Evolutionary conservation across 2,329 filamentous ascomycete genomes (phyloP).

Genomic region (Thielaviopsis populi): DNA sequence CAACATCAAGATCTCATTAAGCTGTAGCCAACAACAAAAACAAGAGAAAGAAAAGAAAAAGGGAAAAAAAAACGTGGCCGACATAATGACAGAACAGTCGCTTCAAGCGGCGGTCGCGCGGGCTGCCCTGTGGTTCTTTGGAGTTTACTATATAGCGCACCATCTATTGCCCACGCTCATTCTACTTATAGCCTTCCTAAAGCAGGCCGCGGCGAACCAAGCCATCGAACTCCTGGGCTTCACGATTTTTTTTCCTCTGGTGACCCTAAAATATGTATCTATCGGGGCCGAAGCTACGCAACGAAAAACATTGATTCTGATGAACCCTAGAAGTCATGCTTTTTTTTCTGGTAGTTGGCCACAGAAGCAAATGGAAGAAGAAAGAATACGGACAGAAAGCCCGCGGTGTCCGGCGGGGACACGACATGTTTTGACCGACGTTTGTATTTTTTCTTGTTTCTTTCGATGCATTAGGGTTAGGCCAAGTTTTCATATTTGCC

Average conservation of each 20-base stretch:
- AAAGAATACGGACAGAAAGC: neutral
- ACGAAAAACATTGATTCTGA: neutral
- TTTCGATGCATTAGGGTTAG: too few species aligned
- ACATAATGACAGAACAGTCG: neutral
- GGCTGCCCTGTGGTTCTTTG: neutral
- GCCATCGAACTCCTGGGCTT: neutral
- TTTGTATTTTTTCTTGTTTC: neutral
- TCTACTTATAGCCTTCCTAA: neutral
- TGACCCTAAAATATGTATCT: neutral
- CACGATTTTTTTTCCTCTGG: neutral
- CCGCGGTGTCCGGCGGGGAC: neutral
- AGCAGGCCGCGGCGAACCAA: neutral
- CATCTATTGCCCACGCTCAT: neutral
- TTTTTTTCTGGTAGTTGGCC: neutral
- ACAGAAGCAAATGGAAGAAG: neutral
- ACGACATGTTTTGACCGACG: neutral
- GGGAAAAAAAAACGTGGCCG: neutral
- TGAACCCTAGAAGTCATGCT: neutral
- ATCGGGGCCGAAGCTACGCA: neutral
- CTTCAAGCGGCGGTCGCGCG: neutral
- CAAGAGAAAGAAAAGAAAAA: neutral
- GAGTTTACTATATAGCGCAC: neutral
- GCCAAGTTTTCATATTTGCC: too few species aligned
- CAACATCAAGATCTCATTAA: neutral
- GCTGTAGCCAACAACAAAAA: neutral